Evolutionary conservation across 345 rosid species (phyloP), one percentile per base, ranked within the genome.

Genomic region (Triadica sebifera): DNA sequence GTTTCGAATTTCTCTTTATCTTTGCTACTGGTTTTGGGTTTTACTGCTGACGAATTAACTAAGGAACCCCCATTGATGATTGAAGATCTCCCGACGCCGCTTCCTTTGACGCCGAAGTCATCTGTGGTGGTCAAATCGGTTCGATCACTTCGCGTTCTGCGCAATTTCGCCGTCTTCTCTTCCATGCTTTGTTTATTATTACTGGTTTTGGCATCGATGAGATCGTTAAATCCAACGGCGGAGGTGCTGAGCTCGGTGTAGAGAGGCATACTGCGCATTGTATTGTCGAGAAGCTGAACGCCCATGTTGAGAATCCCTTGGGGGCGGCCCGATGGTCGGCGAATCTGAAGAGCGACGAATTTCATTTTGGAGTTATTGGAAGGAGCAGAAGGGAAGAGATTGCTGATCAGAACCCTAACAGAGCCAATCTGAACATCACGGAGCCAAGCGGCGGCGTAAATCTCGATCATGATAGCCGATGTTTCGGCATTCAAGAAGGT

Each of bases 281-380:
- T 84, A 63, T 84, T 89, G 45, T 91, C 93, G 1, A 93, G 71
- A 24, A 93, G 86, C 20, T 90, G 85, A 24, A 93, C 86, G 0
- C 97, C 97, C 78, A 93, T 65, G 49, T 89, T 87, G 39, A 93
- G 76, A 17, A 94, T 85, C 38, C 98, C 98, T 15, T 93, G 97
- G 0, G 97, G 97, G n/a, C 98, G 86, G 1, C 99, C 98, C 0
- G 96, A 93, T 0, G 95, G 96, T 0, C 98, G 93, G 37, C 93
- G 91, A 22, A 93, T 80, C 74, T 76, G 82, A 15, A 81, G 72
- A 19, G 84, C 77, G 0, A 82, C 82, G 39, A 75, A 78, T 15
- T 71, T 25, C 81, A 71, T 81, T 66, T 73, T 77, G 6, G 85
- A 72, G 41, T 74, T 77, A 67, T 80, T 80, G 45, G 78, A 73